phyloP scores from a whole-genome alignment of 306 rosid genomes.

The Leucaena leucocephala region DNA sequence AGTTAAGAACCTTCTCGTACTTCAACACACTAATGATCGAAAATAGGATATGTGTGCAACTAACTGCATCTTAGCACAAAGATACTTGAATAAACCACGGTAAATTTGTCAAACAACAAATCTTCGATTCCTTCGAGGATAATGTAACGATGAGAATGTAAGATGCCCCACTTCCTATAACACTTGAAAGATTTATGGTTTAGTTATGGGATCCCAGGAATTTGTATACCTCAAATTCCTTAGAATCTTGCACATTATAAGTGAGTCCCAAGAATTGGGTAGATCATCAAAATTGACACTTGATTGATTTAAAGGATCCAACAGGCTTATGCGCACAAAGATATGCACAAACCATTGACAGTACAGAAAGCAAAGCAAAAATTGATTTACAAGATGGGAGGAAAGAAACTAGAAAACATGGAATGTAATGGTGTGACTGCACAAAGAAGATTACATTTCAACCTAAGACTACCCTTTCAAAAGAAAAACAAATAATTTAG shows the following conservation, averaged over 20 bases:
- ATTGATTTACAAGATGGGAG: conserved; percentile 20
- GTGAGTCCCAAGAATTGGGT: background rate
- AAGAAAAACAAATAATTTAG: conserved; percentile 37
- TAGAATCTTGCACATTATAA: background rate
- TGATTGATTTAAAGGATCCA: background rate
- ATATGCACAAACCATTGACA: conserved; percentile 28
- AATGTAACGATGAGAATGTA: background rate
- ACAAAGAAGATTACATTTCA: conserved; percentile 46
- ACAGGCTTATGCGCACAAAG: conserved; percentile 10
- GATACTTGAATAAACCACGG: background rate
- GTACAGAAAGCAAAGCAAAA: conserved; percentile 15
- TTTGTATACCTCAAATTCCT: background rate
- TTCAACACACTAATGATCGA: background rate
- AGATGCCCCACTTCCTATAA: background rate
- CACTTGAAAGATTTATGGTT: background rate
- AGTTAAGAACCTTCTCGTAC: background rate
- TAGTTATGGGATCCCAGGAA: background rate
- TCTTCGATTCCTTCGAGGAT: background rate
- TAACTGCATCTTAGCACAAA: background rate
- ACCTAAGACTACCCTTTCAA: conserved; percentile 46
- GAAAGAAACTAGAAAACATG: conserved; percentile 34
- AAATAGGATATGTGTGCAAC: background rate
- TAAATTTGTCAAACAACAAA: background rate
- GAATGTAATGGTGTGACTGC: conserved; percentile 19
- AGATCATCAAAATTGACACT: background rate